These are phyloP conservation scores for Cunninghamia lanceolata DNA, from an alignment of 75 land plant genomes.

Conservation along the genomic window DNA sequence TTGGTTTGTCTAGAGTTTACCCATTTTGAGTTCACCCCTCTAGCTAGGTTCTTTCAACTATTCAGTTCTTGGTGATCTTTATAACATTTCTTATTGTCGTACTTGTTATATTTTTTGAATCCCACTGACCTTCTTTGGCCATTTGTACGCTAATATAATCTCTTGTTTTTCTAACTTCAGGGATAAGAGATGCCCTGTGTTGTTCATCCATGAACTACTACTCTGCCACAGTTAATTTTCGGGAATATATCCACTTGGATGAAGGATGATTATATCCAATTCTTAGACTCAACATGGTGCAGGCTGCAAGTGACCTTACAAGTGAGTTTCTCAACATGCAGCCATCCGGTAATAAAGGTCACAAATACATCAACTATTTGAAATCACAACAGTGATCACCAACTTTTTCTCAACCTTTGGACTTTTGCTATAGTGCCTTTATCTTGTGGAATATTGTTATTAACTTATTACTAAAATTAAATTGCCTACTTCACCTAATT, in stretches of 20 bases:
- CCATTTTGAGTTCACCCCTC: too few relatives aligned
- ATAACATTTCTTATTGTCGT: background rate
- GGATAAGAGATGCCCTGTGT: background rate
- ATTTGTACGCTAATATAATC: too few relatives aligned
- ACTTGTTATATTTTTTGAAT: background rate
- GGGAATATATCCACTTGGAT: background rate
- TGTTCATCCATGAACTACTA: background rate
- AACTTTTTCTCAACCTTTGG: background rate
- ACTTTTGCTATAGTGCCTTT: background rate
- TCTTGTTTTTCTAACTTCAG: background rate
- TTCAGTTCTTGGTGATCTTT: too few relatives aligned
- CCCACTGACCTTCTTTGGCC: background rate
- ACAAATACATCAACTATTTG: background rate
- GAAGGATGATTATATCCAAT: too few relatives aligned
- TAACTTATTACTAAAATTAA: too few relatives aligned
- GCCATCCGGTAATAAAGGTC: background rate
- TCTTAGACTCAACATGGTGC: background rate
- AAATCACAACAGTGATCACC: background rate
- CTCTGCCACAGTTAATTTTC: background rate
- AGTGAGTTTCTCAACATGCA: background rate
- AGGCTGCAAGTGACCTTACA: background rate
- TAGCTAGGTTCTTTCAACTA: too few relatives aligned
- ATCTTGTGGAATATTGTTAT: too few relatives aligned
- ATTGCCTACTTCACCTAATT: background rate
- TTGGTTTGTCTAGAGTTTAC: too few relatives aligned